Evolutionary conservation across 202 grass and related monocot genomes (phyloP).

Genomic region (Panicum virgatum): DNA sequence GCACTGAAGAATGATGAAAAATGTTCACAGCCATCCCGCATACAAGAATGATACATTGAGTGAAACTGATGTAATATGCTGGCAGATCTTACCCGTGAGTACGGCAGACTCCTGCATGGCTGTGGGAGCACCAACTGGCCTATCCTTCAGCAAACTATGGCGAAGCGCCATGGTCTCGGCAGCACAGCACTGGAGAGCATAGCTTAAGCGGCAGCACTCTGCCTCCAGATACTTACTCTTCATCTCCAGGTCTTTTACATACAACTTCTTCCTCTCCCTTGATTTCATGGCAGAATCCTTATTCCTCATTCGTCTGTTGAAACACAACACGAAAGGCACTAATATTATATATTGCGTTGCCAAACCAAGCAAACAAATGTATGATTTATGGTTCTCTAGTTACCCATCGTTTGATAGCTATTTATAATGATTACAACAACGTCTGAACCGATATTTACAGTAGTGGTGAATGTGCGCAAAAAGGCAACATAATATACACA

Average conservation of each 20-base stretch:
- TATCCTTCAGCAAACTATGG: constrained; percentile 66
- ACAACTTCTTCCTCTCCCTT: constrained; percentile 87
- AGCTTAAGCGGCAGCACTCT: constrained; percentile 77
- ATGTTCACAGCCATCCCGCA: not conserved
- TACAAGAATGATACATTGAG: not conserved
- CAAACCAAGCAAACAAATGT: not conserved
- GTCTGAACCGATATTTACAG: not conserved
- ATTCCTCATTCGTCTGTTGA: constrained; percentile 80
- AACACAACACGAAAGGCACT: constrained; percentile 3
- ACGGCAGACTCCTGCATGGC: constrained; percentile 90
- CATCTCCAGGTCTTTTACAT: constrained; percentile 67
- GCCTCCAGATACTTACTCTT: constrained; percentile 86
- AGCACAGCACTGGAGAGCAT: constrained; percentile 70
- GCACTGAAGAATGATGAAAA: not conserved
- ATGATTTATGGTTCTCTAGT: not conserved
- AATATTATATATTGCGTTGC: not conserved
- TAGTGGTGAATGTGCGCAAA: not conserved
- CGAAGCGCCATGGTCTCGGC: constrained; percentile 80
- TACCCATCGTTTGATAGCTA: not conserved
- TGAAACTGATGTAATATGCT: not conserved
- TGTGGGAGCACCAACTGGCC: constrained; percentile 49
- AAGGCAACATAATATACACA: not conserved
- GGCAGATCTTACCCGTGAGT: constrained; percentile 73
- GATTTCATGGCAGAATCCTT: constrained; percentile 88
- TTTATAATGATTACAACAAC: not conserved